A percentile compares a stretch with the other conserved stretches of the same genome.
These are phyloP conservation scores for Petrea volubilis DNA, from an alignment of 257 asterid species.

Conservation along the genomic window DNA sequence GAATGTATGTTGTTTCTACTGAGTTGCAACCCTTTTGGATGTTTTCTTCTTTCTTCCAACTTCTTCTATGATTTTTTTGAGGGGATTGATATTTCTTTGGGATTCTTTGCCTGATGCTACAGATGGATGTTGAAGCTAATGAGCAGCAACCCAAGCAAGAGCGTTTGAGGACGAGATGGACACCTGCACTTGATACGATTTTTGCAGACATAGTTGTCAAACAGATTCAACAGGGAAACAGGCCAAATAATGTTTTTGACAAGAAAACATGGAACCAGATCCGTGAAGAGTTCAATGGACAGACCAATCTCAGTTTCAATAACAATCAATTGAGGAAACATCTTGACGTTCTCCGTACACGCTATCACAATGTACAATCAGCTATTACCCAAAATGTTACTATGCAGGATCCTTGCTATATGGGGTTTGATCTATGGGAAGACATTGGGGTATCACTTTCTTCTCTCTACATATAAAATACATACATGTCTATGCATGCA, in stretches of 20 bases:
- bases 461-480: too few species aligned
- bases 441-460: conserved; percentile 61
- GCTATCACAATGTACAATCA: conserved; percentile 71
- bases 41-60: not conserved
- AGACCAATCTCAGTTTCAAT: conserved; percentile 74
- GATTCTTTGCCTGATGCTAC: conserved; percentile 13
- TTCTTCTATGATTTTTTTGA: not conserved
- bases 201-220: conserved; percentile 85
- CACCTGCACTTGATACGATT: conserved; percentile 74
- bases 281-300: conserved; percentile 73
- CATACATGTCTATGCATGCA: too few species aligned
- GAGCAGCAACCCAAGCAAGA: conserved; percentile 83
- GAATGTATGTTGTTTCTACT: not conserved
- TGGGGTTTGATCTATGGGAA: conserved; percentile 94
- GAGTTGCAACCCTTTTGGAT: not conserved
- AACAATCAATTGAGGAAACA: conserved; percentile 93
- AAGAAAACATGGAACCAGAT: conserved; percentile 93
- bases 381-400: conserved; percentile 54
- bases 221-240: conserved; percentile 77
- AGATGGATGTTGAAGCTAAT: conserved; percentile 73
- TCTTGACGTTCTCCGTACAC: conserved; percentile 86
- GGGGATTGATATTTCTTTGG: not conserved
- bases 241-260: conserved; percentile 83
- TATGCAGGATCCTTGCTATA: conserved; percentile 65
- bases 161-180: conserved; percentile 92